Percentiles rank a stretch among this genome's conserved stretches.
Evolutionary conservation across 306 rosid genomes (phyloP).

Genomic region (Fragaria iinumae): DNA sequence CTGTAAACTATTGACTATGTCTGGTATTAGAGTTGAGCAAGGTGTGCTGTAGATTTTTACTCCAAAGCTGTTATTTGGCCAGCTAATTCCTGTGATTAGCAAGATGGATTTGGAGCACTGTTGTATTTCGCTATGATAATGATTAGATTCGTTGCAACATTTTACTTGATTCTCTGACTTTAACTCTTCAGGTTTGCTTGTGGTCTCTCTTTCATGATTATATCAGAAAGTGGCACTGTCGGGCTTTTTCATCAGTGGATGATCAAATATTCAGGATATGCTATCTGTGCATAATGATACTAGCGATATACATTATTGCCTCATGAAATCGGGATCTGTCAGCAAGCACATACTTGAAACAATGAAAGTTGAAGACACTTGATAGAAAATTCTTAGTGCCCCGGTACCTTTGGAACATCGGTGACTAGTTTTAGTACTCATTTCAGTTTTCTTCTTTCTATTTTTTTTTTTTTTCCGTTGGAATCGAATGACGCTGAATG

Average conservation of each 20-base stretch:
- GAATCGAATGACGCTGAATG: too few species aligned
- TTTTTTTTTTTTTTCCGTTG: too few species aligned
- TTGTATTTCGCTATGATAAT: background rate
- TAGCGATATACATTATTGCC: background rate
- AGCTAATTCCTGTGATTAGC: background rate
- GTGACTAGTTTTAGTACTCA: background rate
- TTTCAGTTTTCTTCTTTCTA: background rate
- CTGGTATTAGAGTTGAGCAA: background rate
- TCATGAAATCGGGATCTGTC: background rate
- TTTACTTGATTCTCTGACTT: background rate
- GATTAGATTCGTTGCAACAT: background rate
- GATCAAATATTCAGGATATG: background rate
- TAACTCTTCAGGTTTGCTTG: background rate
- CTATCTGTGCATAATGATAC: background rate
- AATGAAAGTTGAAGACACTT: background rate
- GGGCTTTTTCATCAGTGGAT: background rate
- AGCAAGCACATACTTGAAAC: background rate
- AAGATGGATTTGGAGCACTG: background rate
- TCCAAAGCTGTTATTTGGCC: background rate
- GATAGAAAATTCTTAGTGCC: background rate
- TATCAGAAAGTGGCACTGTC: constrained; percentile 7
- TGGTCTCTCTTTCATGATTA: background rate
- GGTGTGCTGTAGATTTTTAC: background rate
- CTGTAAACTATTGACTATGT: background rate
- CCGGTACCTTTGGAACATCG: background rate